A percentile compares a stretch with the other conserved stretches of the same genome.
Evolutionary conservation across 495 filamentous ascomycete genomes (phyloP).

Genomic region (Entonaema liquescens): DNA sequence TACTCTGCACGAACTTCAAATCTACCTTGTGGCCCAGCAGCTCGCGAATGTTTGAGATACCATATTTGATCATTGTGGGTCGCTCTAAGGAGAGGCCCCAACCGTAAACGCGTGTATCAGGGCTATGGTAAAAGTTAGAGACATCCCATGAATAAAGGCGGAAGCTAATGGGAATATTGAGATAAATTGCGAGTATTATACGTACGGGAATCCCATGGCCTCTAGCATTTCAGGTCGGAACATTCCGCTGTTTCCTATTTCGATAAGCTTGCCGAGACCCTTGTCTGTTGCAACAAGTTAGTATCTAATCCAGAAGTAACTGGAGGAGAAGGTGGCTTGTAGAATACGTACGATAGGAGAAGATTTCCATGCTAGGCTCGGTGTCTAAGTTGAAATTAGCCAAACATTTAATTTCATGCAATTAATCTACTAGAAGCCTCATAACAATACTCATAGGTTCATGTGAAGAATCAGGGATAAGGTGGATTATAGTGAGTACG

Average conservation of each 20-base stretch:
- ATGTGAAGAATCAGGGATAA: not conserved
- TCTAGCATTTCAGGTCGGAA: slow-evolving; percentile 97
- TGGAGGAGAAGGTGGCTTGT: not conserved
- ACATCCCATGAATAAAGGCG: not conserved
- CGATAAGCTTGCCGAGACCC: slow-evolving; percentile 88
- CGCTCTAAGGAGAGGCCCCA: slow-evolving; percentile 91
- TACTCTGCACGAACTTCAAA: slow-evolving; percentile 80
- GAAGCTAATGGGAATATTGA: not conserved
- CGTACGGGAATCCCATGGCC: slow-evolving; percentile 54
- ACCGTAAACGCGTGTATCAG: slow-evolving; percentile 87
- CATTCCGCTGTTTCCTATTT: slow-evolving; percentile 98
- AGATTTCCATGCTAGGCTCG: slow-evolving; percentile 98
- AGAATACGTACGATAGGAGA: slow-evolving; percentile 70
- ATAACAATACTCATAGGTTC: not conserved
- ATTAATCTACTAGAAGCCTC: not conserved
- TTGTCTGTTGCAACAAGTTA: slow-evolving; percentile 56
- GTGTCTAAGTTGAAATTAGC: slow-evolving; percentile 79
- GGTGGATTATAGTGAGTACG: slow-evolving; percentile 11
- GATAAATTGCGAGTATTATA: not conserved
- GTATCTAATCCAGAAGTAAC: not conserved
- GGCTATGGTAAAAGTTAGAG: slow-evolving; percentile 43
- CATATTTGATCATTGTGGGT: slow-evolving; percentile 98
- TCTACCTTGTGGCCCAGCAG: slow-evolving; percentile 87
- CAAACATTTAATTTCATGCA: not conserved
- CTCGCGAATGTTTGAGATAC: slow-evolving; percentile 84